Conservation (phyloP, 129 eudicot genomes). For the Rutidosis leptorrhynchoides region DNA sequence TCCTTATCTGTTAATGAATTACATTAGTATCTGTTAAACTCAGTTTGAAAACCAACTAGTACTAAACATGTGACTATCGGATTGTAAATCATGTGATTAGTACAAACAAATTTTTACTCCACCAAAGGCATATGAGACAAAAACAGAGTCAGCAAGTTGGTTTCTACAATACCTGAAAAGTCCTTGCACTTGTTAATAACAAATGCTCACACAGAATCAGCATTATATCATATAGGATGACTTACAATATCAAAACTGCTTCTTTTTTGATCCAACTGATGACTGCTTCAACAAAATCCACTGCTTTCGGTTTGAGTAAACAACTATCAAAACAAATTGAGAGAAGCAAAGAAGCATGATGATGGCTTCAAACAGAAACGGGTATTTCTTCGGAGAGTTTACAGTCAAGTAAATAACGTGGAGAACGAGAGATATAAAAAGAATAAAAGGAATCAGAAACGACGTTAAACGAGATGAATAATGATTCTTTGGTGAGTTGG, state of each 20-base stretch:
- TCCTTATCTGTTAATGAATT: not conserved
- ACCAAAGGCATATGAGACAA: too few species aligned
- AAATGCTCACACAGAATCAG: not conserved
- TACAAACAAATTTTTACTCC: not conserved
- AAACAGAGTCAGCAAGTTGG: too few species aligned
- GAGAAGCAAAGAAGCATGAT: conserved; percentile 86
- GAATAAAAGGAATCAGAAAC: conserved; percentile 29
- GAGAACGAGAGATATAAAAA: conserved; percentile 45
- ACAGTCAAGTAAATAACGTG: conserved; percentile 63
- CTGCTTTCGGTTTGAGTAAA: conserved; percentile 64
- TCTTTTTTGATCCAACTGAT: conserved; percentile 39
- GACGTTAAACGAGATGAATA: conserved; percentile 26
- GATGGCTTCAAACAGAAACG: conserved; percentile 82
- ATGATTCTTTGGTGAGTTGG: conserved; percentile 24
- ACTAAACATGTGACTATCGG: not conserved
- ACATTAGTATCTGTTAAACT: not conserved
- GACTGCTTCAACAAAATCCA: conserved; percentile 48
- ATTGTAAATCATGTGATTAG: too few species aligned
- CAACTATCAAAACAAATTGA: conserved; percentile 59
- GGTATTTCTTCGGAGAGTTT: conserved; percentile 72
- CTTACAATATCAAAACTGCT: conserved; percentile 33
- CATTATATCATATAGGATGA: not conserved
- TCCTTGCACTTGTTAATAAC: not conserved
- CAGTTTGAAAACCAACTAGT: not conserved
- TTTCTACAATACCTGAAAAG: not conserved